A percentile compares a stretch with the other conserved stretches of the same genome.
Conservation (phyloP, 805 yeast species). For the Blastobotrys attinorum region DNA sequence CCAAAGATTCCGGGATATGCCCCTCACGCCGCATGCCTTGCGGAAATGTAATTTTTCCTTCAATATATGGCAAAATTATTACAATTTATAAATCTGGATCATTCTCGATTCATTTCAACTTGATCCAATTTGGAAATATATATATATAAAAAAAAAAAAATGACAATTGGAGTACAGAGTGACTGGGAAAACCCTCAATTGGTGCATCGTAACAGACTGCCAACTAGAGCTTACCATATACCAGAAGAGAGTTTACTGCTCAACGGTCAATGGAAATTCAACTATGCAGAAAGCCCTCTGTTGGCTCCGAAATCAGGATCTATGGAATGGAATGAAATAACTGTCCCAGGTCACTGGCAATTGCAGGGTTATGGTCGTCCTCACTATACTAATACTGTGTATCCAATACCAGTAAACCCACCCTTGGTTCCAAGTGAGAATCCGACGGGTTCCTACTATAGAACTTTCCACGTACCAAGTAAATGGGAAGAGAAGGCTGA, state of each 20-base stretch:
- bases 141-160: neutral
- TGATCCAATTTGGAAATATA: no score
- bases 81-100: no score
- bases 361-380: constrained; percentile 31
- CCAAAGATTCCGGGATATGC: no score
- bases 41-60: no score
- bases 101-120: no score
- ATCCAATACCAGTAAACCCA: constrained; percentile 29
- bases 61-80: no score
- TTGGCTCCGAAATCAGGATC: constrained; percentile 6
- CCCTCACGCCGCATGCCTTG: no score
- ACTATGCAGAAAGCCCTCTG: constrained; percentile 9
- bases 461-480: constrained; percentile 19
- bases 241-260: constrained; percentile 10
- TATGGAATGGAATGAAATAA: constrained; percentile 16
- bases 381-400: constrained; percentile 28
- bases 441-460: constrained; percentile 30
- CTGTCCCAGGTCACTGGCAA: constrained; percentile 33
- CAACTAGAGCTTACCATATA: constrained; percentile 13
- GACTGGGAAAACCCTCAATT: constrained; percentile 9
- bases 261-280: constrained; percentile 23
- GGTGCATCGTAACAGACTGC: constrained; percentile 10
- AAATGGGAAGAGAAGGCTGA: constrained; percentile 16
- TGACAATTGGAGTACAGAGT: neutral
- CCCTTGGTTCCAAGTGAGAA: constrained; percentile 28